Evolutionary conservation across 2,329 filamentous ascomycete genomes (phyloP).

Genomic region (Talaromyces sp.): DNA sequence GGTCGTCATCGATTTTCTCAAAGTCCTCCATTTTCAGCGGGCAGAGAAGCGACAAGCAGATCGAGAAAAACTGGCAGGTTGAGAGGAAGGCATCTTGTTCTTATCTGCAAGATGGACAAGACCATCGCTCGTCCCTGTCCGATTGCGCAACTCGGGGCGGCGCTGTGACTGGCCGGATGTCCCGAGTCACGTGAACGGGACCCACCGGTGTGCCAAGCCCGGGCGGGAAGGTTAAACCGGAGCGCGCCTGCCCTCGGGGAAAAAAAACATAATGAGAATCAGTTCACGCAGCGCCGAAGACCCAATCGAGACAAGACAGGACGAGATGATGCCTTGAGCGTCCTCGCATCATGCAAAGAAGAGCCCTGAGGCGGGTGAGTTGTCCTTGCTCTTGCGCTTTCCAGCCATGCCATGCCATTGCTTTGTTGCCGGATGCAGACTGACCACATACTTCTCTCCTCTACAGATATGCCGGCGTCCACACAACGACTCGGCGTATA

Average conservation of each 20-base stretch:
- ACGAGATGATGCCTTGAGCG: neutral
- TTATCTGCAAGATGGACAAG: neutral
- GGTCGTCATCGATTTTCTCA: conserved; percentile 33
- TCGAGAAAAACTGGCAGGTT: neutral
- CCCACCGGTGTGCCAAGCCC: conserved; percentile 13
- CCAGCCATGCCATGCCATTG: neutral
- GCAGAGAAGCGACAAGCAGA: neutral
- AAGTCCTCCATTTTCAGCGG: conserved; percentile 23
- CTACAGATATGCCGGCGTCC: conserved; percentile 31
- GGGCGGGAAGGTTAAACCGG: neutral
- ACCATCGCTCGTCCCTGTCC: conserved; percentile 4
- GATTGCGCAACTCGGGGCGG: conserved; percentile 12
- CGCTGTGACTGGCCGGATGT: conserved; percentile 26
- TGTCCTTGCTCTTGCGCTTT: neutral
- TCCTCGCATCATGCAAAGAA: conserved; percentile 29
- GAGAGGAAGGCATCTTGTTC: neutral
- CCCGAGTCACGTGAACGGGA: conserved; percentile 28
- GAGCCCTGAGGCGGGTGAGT: conserved; percentile 28
- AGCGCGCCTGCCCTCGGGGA: conserved; percentile 12
- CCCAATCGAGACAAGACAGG: neutral
- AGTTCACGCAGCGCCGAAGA: neutral
- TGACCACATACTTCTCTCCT: neutral
- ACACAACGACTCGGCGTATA: conserved; percentile 35
- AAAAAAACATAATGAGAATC: neutral
- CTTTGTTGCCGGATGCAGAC: neutral